A percentile compares a stretch with the other conserved stretches of the same genome.
These are phyloP conservation scores for Orbilia javanica DNA, from an alignment of 2,329 filamentous ascomycete species.

Conservation along the genomic window DNA sequence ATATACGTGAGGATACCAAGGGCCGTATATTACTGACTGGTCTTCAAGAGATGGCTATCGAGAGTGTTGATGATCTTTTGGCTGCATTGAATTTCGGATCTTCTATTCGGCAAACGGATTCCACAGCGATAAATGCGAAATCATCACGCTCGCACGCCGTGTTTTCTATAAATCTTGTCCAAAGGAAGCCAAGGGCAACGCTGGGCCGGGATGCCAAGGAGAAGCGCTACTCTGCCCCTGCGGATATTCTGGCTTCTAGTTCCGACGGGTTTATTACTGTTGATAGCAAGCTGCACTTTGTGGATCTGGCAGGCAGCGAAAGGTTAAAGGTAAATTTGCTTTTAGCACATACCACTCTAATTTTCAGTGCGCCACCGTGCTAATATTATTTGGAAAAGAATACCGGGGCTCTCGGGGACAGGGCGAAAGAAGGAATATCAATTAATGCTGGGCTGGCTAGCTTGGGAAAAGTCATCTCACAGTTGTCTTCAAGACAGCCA, in stretches of 20 bases:
- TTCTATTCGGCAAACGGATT: conserved; percentile 92
- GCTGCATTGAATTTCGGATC: conserved; percentile 92
- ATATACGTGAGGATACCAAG: conserved; percentile 92
- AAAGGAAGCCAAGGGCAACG: conserved; percentile 74
- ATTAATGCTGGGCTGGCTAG: conserved; percentile 97
- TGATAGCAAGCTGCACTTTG: conserved; percentile 98
- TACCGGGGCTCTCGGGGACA: conserved; percentile 92
- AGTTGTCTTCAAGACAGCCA: conserved; percentile 88
- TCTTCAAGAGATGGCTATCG: conserved; percentile 86
- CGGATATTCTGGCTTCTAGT: conserved; percentile 79
- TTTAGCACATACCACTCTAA: not conserved
- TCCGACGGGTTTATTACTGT: conserved; percentile 80
- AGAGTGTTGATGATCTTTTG: conserved; percentile 90
- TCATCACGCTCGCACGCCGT: conserved; percentile 98
- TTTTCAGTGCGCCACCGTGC: not conserved
- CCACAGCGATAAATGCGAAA: conserved; percentile 96
- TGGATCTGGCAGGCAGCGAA: conserved; percentile 96
- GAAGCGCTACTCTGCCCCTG: conserved; percentile 86
- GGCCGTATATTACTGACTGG: conserved; percentile 95
- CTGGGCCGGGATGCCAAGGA: conserved; percentile 70
- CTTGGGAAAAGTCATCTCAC: conserved; percentile 96
- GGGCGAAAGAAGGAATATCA: conserved; percentile 95
- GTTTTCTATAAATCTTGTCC: conserved; percentile 92
- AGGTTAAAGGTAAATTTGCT: conserved; percentile 75
- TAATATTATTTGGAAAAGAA: conserved; percentile 69